Conservation (phyloP, 441 rosid species). For the Cnidoscolus chayamansa region DNA sequence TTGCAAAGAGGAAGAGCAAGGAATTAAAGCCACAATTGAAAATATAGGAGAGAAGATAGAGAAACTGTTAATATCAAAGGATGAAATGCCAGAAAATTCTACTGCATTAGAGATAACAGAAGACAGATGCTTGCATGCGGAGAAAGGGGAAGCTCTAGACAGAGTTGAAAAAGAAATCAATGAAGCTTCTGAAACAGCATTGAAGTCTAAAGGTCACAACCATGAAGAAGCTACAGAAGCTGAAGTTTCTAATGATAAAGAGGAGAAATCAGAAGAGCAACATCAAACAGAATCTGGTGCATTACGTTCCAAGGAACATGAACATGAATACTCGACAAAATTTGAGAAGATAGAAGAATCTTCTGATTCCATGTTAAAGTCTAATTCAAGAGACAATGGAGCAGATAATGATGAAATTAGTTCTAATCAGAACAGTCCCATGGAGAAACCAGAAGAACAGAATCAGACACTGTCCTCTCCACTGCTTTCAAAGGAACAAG, state of each 20-base stretch:
- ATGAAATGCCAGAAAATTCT: slow-evolving; percentile 25
- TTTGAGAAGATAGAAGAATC: slow-evolving; percentile 16
- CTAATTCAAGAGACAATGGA: slow-evolving; percentile 14
- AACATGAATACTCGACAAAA: not conserved
- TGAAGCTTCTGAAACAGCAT: slow-evolving; percentile 16
- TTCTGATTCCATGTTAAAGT: slow-evolving; percentile 14
- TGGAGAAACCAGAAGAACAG: slow-evolving; percentile 28
- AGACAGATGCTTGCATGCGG: slow-evolving; percentile 19
- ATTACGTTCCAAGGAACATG: slow-evolving; percentile 23
- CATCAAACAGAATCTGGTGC: slow-evolving; percentile 17
- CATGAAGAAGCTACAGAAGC: slow-evolving; percentile 22
- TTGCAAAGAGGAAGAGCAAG: slow-evolving; percentile 29
- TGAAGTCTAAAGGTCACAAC: not conserved
- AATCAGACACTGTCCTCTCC: slow-evolving; percentile 14
- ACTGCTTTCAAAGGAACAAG: slow-evolving; percentile 24
- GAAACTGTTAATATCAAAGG: slow-evolving; percentile 22
- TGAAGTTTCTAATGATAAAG: slow-evolving; percentile 27
- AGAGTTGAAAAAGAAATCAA: slow-evolving; percentile 17
- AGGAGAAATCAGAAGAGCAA: slow-evolving; percentile 30
- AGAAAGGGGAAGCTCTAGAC: slow-evolving; percentile 9
- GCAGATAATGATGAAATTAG: slow-evolving; percentile 21
- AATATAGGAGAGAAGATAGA: slow-evolving; percentile 27
- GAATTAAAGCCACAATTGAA: slow-evolving; percentile 26
- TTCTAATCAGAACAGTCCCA: slow-evolving; percentile 23
- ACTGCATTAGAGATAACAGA: slow-evolving; percentile 24